Percentiles rank a stretch among this genome's conserved stretches.
Conservation (phyloP, 768 basidiomycete species). For the Naematelia encephala region DNA sequence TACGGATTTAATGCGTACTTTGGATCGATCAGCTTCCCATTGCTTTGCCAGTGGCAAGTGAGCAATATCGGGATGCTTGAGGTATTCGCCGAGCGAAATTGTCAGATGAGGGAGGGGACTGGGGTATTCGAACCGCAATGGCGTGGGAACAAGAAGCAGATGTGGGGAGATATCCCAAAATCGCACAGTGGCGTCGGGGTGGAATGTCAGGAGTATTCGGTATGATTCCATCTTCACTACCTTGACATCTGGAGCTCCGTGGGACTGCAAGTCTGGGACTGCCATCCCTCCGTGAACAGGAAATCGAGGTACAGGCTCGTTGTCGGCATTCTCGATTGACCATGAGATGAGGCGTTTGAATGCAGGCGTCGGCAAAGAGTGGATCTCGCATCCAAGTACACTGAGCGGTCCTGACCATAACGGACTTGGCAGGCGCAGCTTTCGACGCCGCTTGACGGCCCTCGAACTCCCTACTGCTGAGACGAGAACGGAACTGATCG, state of each 20-base stretch:
- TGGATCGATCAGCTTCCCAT: constrained; percentile 41
- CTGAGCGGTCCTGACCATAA: constrained; percentile 46
- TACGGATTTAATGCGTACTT: constrained; percentile 50
- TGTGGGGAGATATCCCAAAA: constrained; percentile 75
- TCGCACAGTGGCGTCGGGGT: constrained; percentile 63
- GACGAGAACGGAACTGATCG: constrained; percentile 16
- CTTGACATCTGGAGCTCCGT: constrained; percentile 47
- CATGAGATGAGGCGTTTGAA: constrained; percentile 51
- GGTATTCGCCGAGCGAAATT: constrained; percentile 59
- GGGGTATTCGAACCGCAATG: constrained; percentile 65
- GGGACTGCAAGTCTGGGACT: constrained; percentile 38
- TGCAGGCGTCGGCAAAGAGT: constrained; percentile 51
- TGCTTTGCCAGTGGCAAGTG: constrained; percentile 43
- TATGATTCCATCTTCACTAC: constrained; percentile 55
- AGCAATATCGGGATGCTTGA: constrained; percentile 50
- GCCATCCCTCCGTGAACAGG: constrained; percentile 45
- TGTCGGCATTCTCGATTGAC: constrained; percentile 58
- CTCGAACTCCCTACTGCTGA: constrained; percentile 5
- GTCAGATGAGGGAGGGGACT: constrained; percentile 62
- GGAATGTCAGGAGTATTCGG: constrained; percentile 64
- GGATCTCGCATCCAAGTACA: constrained; percentile 44
- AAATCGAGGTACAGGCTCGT: constrained; percentile 54
- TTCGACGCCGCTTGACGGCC: constrained; percentile 18
- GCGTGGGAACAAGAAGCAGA: constrained; percentile 58
- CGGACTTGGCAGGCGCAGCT: constrained; percentile 41